Percentiles rank a stretch among this genome's conserved stretches.
These are phyloP conservation scores for Neocucurbitaria cava DNA, from an alignment of 2,329 filamentous ascomycete species.

Conservation along the genomic window DNA sequence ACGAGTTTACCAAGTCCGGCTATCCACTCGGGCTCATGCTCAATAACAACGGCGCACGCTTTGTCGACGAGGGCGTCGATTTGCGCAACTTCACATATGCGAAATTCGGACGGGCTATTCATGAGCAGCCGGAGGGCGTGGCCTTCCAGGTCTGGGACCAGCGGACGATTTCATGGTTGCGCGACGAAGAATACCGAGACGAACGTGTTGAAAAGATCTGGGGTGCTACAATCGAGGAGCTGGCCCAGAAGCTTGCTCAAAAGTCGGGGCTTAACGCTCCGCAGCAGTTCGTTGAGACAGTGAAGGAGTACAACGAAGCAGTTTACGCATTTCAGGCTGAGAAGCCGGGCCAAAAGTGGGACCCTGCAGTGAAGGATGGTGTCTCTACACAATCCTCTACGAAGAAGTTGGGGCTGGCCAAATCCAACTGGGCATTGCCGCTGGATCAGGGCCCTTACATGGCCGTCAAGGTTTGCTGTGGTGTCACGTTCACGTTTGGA, in stretches of 20 bases:
- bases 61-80: slow-evolving; percentile 72
- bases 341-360: slow-evolving; percentile 57
- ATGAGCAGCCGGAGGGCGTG: slow-evolving; percentile 63
- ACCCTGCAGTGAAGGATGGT: slow-evolving; percentile 68
- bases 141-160: slow-evolving; percentile 73
- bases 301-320: slow-evolving; percentile 66
- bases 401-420: slow-evolving; percentile 57
- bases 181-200: slow-evolving; percentile 67
- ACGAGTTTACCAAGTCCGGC: slow-evolving; percentile 73
- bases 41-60: slow-evolving; percentile 64
- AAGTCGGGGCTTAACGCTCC: slow-evolving; percentile 57
- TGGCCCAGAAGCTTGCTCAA: slow-evolving; percentile 59
- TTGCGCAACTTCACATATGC: slow-evolving; percentile 73
- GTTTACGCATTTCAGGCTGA: slow-evolving; percentile 57
- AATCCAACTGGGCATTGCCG: slow-evolving; percentile 72
- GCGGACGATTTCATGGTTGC: slow-evolving; percentile 59
- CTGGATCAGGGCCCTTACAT: slow-evolving; percentile 65
- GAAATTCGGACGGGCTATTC: slow-evolving; percentile 67
- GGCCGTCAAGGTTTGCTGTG: slow-evolving; percentile 69
- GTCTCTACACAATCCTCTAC: slow-evolving; percentile 64
- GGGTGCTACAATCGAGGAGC: slow-evolving; percentile 60
- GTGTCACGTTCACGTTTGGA: slow-evolving; percentile 74
- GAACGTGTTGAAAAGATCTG: slow-evolving; percentile 63
- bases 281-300: slow-evolving; percentile 58
- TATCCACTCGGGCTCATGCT: slow-evolving; percentile 72